phyloP scores from a whole-genome alignment of 1,139 yeast genomes.

The Chernovozyma aurita region DNA sequence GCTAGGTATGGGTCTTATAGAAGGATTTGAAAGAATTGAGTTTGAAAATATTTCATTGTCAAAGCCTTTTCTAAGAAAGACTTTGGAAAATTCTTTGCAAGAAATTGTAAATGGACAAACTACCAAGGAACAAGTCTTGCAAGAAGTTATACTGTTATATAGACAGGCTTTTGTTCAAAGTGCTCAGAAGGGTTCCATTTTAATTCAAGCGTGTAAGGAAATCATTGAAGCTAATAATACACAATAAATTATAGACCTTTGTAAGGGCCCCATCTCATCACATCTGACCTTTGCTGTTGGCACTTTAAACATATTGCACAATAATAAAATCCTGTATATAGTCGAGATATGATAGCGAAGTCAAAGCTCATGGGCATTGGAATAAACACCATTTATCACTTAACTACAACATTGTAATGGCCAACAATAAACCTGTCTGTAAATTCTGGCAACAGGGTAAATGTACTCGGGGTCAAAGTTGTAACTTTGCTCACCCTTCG shows the following conservation, averaged over 20 bases:
- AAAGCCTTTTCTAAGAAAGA: conserved; percentile 82
- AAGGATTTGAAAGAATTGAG: conserved; percentile 80
- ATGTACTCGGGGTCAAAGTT: conserved; percentile 4
- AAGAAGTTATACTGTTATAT: conserved; percentile 56
- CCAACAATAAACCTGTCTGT: conserved; percentile 2
- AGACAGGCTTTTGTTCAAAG: conserved; percentile 51
- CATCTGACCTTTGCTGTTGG: no score
- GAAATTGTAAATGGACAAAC: conserved; percentile 64
- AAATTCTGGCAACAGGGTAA: conserved; percentile 5
- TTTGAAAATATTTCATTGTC: conserved; percentile 70
- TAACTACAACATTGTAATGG: neutral
- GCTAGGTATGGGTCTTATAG: conserved; percentile 83
- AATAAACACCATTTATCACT: neutral
- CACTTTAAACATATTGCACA: no score
- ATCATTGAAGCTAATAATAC: conserved; percentile 11
- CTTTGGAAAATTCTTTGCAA: conserved; percentile 64
- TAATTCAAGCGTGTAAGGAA: conserved; percentile 21
- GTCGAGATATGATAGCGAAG: no score
- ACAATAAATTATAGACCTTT: neutral
- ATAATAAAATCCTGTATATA: no score
- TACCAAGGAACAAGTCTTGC: conserved; percentile 51
- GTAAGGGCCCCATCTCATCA: no score
- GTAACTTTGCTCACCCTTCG: conserved; percentile 3
- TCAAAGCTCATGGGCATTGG: no score
- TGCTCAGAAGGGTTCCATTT: conserved; percentile 26